Base-by-base conservation (phyloP, 225 moss, liverwort and hornwort species). In the Ulota crispa region DNA sequence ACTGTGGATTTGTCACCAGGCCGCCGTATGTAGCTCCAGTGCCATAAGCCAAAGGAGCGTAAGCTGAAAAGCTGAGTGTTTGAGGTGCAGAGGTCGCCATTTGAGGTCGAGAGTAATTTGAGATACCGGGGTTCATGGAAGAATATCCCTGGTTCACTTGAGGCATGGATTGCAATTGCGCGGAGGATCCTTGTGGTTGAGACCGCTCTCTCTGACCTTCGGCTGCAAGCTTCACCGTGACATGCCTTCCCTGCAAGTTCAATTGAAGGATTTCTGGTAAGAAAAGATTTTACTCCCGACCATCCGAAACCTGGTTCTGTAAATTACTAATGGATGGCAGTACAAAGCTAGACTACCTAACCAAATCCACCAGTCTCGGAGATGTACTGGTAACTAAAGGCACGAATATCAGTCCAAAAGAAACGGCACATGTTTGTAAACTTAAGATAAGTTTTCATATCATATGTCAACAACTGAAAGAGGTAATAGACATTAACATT, bases 151-250 rank as follows among this genome's bases (percentile, higher is more conserved):
- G 89, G 73, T 94, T 94, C 76, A 87, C 93, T 72, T 93, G 93
- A 26, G 95, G 83, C 56, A 92, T 81, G 41, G 94, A 87, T 77
- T 93, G 95, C 69, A 91, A 79, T 88, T 96, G 96, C 74, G 82
- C 59, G 10, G 84, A 87, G 74, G 84, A 55, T 72, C 86, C 86
- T 84, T 96, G 96, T 3, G 89, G 86, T 73, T 90, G 92, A 45
- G 80, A 82, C 77, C 92, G 90, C 66, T 97, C 96, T 86, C 94
- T 91, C 67, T 97, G 96, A 73, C 96, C 96, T 78, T 97, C 96
- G 34, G 95, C 93, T 81, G 96, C 97, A 81, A 97, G 92, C 85
- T 97, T 97, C 67, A 97, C 97, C 66, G 95, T 97, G 42, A 97
- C 97, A 86, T 97, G 95, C 86, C 97, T 89, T 77, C 97, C 97